Evolutionary conservation across 2,329 filamentous ascomycete species (phyloP).

Genomic region (Diaporthe aspalathi): DNA sequence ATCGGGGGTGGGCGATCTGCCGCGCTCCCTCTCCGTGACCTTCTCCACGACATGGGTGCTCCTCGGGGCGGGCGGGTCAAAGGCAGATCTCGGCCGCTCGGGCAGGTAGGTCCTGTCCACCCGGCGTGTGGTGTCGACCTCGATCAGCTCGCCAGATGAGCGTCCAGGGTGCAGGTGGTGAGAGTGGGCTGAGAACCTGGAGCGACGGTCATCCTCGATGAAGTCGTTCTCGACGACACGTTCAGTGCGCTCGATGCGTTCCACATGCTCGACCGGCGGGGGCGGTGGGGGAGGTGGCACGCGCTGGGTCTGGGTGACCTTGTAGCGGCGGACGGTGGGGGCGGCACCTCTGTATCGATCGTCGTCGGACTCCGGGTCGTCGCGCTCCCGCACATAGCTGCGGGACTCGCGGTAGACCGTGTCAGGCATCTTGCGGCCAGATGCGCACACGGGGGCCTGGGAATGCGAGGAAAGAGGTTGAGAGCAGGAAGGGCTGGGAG

Average conservation of each 20-base stretch:
- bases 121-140: conserved; percentile 54
- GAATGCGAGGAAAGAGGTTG: too few relatives aligned
- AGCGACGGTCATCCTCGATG: conserved; percentile 59
- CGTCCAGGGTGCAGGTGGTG: conserved; percentile 45
- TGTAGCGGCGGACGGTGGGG: conserved; percentile 63
- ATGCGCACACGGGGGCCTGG: conserved; percentile 28
- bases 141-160: conserved; percentile 54
- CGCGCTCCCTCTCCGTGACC: conserved; percentile 47
- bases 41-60: conserved; percentile 47
- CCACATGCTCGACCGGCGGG: conserved; percentile 46
- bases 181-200: conserved; percentile 53
- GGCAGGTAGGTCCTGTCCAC: conserved; percentile 53
- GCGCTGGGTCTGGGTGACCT: conserved; percentile 53
- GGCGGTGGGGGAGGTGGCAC: conserved; percentile 27
- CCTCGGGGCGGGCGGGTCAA: conserved; percentile 52
- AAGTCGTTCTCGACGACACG: conserved; percentile 46
- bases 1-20: conserved; percentile 39
- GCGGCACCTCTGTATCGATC: conserved; percentile 59
- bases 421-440: conserved; percentile 44
- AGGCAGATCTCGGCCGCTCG: conserved; percentile 64
- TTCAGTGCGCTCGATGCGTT: conserved; percentile 54
- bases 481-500: not conserved
- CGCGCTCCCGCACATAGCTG: conserved; percentile 47
- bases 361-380: conserved; percentile 55
- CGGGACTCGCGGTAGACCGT: conserved; percentile 50